These are phyloP conservation scores for Artemisia annua DNA, from an alignment of 129 eudicot species.

Conservation along the genomic window DNA sequence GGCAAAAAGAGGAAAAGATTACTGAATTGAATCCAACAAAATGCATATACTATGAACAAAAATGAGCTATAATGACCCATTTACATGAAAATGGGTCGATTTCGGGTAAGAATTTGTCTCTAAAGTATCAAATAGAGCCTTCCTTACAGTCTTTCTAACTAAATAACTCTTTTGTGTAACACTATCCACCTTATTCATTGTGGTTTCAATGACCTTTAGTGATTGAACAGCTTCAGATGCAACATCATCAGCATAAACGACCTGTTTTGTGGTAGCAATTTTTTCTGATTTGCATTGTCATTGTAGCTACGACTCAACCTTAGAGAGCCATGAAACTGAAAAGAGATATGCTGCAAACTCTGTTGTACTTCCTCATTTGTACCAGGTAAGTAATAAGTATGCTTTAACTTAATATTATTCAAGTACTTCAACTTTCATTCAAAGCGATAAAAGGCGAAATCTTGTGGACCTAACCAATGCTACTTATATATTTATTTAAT, in stretches of 20 bases:
- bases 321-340: conserved; percentile 75
- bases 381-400: conserved; percentile 32
- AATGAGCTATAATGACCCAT: too few species aligned
- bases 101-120: too few species aligned
- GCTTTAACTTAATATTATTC: conserved; percentile 27
- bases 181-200: conserved; percentile 22
- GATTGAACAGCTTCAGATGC: too few species aligned
- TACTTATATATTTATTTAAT: not conserved
- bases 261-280: too few species aligned
- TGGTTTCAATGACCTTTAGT: too few species aligned
- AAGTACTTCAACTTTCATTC: not conserved
- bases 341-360: conserved; percentile 71
- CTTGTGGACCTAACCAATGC: not conserved
- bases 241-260: too few species aligned
- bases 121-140: conserved; percentile 52
- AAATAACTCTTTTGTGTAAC: conserved; percentile 32
- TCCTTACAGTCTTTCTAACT: conserved; percentile 40
- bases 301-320: conserved; percentile 46
- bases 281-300: too few species aligned
- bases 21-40: too few species aligned
- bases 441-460: not conserved
- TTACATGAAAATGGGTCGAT: too few species aligned
- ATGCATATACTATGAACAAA: too few species aligned
- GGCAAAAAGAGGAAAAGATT: too few species aligned
- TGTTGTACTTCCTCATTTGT: conserved; percentile 50